Percentiles rank a stretch among this genome's conserved stretches.
phyloP scores from a whole-genome alignment of 2,329 filamentous ascomycete genomes.

The Fusarium concolor region DNA sequence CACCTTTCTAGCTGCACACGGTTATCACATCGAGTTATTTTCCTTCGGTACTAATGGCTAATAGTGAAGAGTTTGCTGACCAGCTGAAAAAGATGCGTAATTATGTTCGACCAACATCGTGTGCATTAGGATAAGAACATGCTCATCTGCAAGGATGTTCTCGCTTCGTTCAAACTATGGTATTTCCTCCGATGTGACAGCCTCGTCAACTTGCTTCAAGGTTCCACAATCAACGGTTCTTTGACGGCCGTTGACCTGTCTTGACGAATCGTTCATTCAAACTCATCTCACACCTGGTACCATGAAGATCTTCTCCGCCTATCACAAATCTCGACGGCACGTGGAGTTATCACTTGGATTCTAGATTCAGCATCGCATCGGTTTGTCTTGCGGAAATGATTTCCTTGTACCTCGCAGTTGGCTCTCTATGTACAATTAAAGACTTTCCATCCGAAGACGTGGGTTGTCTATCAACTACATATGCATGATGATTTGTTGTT shows the following conservation, averaged over 20 bases:
- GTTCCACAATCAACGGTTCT: conserved; percentile 18
- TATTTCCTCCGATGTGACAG: conserved; percentile 20
- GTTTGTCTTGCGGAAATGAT: background rate
- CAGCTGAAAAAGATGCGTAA: background rate
- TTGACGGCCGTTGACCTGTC: conserved; percentile 11
- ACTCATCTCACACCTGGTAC: conserved; percentile 20
- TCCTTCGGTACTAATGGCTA: conserved; percentile 2
- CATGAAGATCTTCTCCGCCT: conserved; percentile 22
- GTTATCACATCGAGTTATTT: conserved; percentile 8
- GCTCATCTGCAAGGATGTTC: conserved; percentile 19
- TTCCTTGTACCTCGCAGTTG: background rate
- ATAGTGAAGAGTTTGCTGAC: background rate
- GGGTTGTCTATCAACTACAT: background rate
- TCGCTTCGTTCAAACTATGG: background rate
- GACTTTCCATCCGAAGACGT: background rate
- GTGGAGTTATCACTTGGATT: conserved; percentile 28
- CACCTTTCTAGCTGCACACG: conserved; percentile 1
- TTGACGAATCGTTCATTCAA: conserved; percentile 16
- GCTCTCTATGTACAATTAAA: background rate
- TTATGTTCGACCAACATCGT: background rate
- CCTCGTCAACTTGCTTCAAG: conserved; percentile 2
- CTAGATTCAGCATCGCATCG: background rate
- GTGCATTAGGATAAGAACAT: conserved; percentile 4
- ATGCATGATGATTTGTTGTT: conserved; percentile 4
- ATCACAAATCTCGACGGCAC: conserved; percentile 22